Evolutionary conservation across 345 rosid species (phyloP).

Genomic region (Moringa oleifera): DNA sequence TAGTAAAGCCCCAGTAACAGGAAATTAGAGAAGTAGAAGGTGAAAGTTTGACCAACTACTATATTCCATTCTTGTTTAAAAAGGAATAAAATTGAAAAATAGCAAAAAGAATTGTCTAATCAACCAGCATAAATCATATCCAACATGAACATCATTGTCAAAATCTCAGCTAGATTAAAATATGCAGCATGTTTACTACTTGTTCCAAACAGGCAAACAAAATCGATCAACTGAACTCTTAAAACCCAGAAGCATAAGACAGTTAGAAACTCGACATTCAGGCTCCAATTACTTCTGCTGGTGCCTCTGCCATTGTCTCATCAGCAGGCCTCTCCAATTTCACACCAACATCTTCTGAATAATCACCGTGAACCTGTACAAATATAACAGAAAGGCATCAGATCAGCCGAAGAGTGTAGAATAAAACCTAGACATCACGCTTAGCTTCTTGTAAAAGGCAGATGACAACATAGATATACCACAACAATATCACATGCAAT

Average conservation of each 20-base stretch:
- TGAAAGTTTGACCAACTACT: too few species aligned
- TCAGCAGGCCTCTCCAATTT: constrained; percentile 67
- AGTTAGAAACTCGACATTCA: not conserved
- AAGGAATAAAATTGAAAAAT: too few species aligned
- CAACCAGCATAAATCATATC: not conserved
- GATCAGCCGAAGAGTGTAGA: not conserved
- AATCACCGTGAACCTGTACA: constrained; percentile 67
- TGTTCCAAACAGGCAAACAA: not conserved
- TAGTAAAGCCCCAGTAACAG: too few species aligned
- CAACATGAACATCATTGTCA: not conserved
- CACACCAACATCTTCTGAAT: constrained; percentile 58
- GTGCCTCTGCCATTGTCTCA: constrained; percentile 44
- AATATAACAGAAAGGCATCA: not conserved
- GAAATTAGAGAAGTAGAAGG: too few species aligned
- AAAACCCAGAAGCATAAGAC: not conserved
- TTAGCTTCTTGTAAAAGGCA: constrained; percentile 2
- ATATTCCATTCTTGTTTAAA: not conserved
- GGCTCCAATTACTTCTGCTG: constrained; percentile 44
- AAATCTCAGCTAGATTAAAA: not conserved
- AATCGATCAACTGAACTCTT: not conserved
- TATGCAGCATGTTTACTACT: not conserved
- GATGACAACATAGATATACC: not conserved
- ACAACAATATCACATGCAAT: too few species aligned
- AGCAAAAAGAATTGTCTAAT: not conserved
- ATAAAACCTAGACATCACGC: too few species aligned